Evolutionary conservation across 2,329 filamentous ascomycete genomes (phyloP).

Genomic region (Fusarium floridanum): DNA sequence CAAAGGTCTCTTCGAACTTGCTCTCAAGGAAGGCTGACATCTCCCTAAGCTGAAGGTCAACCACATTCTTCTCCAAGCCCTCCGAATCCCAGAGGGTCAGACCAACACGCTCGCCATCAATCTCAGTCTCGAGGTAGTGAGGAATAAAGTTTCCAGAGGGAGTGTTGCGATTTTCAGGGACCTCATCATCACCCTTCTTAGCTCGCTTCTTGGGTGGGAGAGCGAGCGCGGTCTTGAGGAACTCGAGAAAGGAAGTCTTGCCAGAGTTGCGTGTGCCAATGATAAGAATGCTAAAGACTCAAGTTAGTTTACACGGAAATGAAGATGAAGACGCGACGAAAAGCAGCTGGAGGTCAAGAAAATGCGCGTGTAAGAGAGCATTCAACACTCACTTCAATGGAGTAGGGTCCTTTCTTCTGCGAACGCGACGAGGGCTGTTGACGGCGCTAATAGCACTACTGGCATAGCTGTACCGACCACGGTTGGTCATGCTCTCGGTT

Average conservation of each 20-base stretch:
- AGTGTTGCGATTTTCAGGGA: conserved; percentile 64
- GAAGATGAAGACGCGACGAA: not conserved
- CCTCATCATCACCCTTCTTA: conserved; percentile 69
- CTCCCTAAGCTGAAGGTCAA: conserved; percentile 92
- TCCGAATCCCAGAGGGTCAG: conserved; percentile 97
- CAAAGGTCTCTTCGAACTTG: conserved; percentile 98
- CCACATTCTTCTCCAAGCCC: conserved; percentile 92
- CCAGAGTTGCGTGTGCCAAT: conserved; percentile 89
- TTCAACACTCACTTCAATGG: conserved; percentile 90
- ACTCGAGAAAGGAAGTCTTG: conserved; percentile 97
- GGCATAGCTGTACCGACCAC: conserved; percentile 95
- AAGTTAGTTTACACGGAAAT: not conserved
- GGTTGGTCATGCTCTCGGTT: conserved; percentile 95
- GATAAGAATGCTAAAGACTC: conserved; percentile 79
- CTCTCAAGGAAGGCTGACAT: conserved; percentile 94
- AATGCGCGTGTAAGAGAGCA: not conserved
- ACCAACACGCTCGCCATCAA: conserved; percentile 91
- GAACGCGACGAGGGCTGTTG: conserved; percentile 91
- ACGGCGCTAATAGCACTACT: conserved; percentile 91
- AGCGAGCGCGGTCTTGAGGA: conserved; percentile 87
- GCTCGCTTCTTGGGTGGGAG: conserved; percentile 83
- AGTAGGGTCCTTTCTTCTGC: conserved; percentile 95
- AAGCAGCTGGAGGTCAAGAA: not conserved
- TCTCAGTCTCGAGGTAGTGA: conserved; percentile 93
- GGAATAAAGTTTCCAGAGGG: conserved; percentile 82